phyloP scores from a whole-genome alignment of 2,329 filamentous ascomycete genomes.

The Apiospora arundinis region DNA sequence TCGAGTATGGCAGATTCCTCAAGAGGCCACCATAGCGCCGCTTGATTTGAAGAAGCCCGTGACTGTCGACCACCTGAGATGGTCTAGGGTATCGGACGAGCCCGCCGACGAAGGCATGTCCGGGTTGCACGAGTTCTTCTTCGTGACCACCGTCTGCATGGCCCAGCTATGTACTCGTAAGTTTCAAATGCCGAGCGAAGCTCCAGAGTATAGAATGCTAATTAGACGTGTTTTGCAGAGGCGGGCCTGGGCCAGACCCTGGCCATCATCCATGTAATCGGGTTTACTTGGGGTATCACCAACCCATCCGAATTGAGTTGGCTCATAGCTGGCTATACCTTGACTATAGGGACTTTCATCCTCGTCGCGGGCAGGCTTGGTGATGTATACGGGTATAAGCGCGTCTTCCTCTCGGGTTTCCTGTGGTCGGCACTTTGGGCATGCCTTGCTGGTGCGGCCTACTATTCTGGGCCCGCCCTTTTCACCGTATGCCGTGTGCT shows the following conservation, averaged over 20 bases:
- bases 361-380: slow-evolving; percentile 63
- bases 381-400: slow-evolving; percentile 63
- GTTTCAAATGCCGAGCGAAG: slow-evolving; percentile 26
- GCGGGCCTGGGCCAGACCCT: slow-evolving; percentile 53
- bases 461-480: slow-evolving; percentile 40
- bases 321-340: slow-evolving; percentile 62
- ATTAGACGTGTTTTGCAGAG: slow-evolving; percentile 35
- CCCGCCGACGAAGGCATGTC: slow-evolving; percentile 24
- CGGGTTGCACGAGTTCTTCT: slow-evolving; percentile 40
- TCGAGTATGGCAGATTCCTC: slow-evolving; percentile 1
- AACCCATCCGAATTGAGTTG: slow-evolving; percentile 56
- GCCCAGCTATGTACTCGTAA: slow-evolving; percentile 50
- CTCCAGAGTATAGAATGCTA: neutral
- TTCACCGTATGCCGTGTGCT: slow-evolving; percentile 60
- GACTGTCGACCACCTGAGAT: neutral
- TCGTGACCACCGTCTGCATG: slow-evolving; percentile 52
- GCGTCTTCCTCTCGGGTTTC: slow-evolving; percentile 59
- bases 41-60: neutral
- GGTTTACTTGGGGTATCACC: slow-evolving; percentile 50
- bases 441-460: slow-evolving; percentile 52
- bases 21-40: neutral
- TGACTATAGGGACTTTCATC: slow-evolving; percentile 64
- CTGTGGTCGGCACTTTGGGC: slow-evolving; percentile 62
- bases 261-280: slow-evolving; percentile 55
- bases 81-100: neutral